A percentile compares a stretch with the other conserved stretches of the same genome.
Evolutionary conservation across 768 basidiomycete species (phyloP).

Genomic region (Rhizopogon vinicolor): DNA sequence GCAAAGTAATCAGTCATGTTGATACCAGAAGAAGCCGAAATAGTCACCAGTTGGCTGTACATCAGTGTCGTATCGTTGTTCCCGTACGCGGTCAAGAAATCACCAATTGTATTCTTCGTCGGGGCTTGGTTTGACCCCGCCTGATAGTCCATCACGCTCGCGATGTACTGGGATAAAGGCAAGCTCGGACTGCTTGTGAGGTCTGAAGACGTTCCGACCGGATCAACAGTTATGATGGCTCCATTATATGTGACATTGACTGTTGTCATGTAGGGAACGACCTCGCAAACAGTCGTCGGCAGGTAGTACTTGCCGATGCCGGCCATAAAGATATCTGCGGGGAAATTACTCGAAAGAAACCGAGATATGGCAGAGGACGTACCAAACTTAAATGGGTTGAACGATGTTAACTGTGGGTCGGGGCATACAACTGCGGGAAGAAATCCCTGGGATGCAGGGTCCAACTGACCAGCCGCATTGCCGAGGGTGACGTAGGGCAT

Average conservation of each 20-base stretch:
- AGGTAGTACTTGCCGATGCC: constrained; percentile 12
- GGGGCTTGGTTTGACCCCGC: no score
- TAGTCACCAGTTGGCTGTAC: background rate
- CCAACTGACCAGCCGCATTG: no score
- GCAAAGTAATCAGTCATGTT: no score
- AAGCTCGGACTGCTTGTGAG: background rate
- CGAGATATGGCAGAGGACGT: no score
- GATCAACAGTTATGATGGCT: background rate
- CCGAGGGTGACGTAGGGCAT: no score
- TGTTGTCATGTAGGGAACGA: no score
- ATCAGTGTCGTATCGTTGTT: no score
- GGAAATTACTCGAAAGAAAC: constrained; percentile 3
- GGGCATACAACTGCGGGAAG: background rate
- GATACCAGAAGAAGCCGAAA: background rate
- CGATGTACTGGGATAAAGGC: background rate
- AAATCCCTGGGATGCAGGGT: background rate
- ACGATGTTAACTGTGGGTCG: no score
- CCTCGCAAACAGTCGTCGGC: background rate
- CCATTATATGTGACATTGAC: no score
- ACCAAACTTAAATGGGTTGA: no score
- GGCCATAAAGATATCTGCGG: background rate
- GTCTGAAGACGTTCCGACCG: background rate
- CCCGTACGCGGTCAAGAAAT: no score
- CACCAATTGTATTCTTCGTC: no score
- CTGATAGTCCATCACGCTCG: background rate